Conservation (phyloP, 805 yeast genomes). For the Barnettozyma pratensis region DNA sequence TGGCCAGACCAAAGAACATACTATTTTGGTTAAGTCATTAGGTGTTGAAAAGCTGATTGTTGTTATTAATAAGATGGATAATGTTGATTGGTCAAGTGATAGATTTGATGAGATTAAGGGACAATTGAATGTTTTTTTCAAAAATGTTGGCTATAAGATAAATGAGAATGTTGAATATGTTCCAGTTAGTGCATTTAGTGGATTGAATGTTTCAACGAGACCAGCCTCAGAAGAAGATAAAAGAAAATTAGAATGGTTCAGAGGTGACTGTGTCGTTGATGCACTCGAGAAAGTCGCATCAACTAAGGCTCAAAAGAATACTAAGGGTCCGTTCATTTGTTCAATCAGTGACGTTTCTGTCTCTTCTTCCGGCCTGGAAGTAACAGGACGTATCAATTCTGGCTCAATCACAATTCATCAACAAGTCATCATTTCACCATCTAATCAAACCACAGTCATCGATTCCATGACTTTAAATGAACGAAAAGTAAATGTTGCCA, state of each 20-base stretch:
- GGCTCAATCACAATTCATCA: constrained; percentile 90
- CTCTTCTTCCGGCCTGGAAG: constrained; percentile 69
- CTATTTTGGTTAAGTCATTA: constrained; percentile 82
- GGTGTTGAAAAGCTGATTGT: constrained; percentile 85
- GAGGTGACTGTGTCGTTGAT: constrained; percentile 81
- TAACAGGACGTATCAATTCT: constrained; percentile 92
- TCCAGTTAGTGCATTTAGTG: constrained; percentile 90
- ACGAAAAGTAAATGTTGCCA: constrained; percentile 59
- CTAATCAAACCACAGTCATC: constrained; percentile 85
- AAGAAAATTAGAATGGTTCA: constrained; percentile 24
- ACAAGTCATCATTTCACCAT: constrained; percentile 86
- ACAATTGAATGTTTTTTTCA: constrained; percentile 77
- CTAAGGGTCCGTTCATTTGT: constrained; percentile 50
- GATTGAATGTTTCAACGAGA: constrained; percentile 84
- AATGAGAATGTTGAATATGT: constrained; percentile 81
- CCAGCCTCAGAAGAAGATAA: constrained; percentile 64
- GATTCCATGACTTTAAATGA: constrained; percentile 88
- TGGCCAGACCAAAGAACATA: constrained; percentile 95
- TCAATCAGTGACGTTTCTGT: constrained; percentile 82
- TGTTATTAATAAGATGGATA: constrained; percentile 94
- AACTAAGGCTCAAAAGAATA: constrained; percentile 67
- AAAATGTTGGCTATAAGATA: constrained; percentile 50
- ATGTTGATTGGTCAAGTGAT: constrained; percentile 80
- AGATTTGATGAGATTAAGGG: constrained; percentile 75
- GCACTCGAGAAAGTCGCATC: constrained; percentile 82